phyloP scores from a whole-genome alignment of 2,329 filamentous ascomycete species.

The Penicillium vulpinum region DNA sequence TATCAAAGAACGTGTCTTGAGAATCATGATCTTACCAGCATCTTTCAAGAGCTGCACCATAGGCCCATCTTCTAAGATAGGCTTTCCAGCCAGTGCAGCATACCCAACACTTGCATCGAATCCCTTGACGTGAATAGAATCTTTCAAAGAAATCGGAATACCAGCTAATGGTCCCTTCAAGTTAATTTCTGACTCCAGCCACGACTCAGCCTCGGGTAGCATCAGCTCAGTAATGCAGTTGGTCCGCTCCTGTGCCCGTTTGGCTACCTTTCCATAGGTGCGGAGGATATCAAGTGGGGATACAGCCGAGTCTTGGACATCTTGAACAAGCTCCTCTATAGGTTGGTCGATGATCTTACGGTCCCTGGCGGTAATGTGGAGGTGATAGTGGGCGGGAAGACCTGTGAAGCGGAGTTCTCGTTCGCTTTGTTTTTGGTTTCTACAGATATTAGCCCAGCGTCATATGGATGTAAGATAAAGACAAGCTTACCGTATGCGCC shows the following conservation, averaged over 20 bases:
- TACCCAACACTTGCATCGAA: conserved; percentile 84
- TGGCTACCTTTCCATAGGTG: conserved; percentile 81
- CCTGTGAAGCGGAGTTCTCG: conserved; percentile 67
- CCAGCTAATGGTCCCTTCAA: conserved; percentile 80
- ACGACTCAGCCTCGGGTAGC: conserved; percentile 73
- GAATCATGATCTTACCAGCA: conserved; percentile 52
- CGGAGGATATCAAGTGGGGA: conserved; percentile 72
- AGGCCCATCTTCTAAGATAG: conserved; percentile 65
- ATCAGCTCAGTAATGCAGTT: conserved; percentile 90
- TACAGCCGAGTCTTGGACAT: conserved; percentile 69
- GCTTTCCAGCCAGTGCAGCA: conserved; percentile 69
- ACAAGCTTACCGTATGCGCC: conserved; percentile 64
- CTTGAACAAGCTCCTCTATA: conserved; percentile 74
- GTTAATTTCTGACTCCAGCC: conserved; percentile 65
- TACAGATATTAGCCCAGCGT: conserved; percentile 38
- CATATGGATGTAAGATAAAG: no score
- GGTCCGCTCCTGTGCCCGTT: conserved; percentile 80
- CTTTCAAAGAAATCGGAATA: conserved; percentile 84
- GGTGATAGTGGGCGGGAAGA: conserved; percentile 66
- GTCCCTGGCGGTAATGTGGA: conserved; percentile 64
- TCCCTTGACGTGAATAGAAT: conserved; percentile 71
- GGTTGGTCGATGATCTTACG: conserved; percentile 67
- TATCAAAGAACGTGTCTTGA: neutral
- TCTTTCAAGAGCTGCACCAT: conserved; percentile 78
- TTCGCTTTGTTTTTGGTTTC: conserved; percentile 76